Percentiles rank a stretch among this genome's conserved stretches.
These are phyloP conservation scores for Mycena albidolilacea DNA, from an alignment of 768 basidiomycete species.

Conservation along the genomic window DNA sequence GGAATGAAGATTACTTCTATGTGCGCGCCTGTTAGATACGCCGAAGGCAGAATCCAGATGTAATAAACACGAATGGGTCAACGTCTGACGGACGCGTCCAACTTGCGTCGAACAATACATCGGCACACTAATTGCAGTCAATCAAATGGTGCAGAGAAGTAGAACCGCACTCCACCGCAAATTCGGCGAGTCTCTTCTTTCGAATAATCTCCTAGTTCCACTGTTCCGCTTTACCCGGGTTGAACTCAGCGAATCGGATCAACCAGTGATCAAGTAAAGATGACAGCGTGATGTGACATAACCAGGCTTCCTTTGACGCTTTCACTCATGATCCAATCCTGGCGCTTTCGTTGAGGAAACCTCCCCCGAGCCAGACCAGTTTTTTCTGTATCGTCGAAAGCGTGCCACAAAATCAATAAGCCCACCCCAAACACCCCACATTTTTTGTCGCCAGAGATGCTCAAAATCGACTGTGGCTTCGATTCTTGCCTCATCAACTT, in stretches of 20 bases:
- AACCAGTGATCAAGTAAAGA: neutral
- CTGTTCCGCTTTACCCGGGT: slow-evolving; percentile 13
- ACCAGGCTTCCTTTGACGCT: neutral
- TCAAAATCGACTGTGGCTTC: neutral
- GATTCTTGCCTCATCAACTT: too few relatives aligned
- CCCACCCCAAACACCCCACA: neutral
- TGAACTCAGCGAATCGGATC: neutral
- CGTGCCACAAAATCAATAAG: too few relatives aligned
- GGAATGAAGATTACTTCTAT: neutral
- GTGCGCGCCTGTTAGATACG: neutral
- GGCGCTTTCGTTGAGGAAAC: neutral
- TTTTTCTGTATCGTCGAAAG: neutral
- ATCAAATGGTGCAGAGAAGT: neutral
- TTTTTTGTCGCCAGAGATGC: neutral
- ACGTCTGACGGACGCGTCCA: neutral
- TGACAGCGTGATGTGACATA: neutral
- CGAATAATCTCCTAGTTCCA: neutral
- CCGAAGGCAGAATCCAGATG: neutral
- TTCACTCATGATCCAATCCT: neutral
- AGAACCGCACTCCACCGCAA: neutral
- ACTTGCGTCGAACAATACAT: neutral
- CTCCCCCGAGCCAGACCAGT: neutral
- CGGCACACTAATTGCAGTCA: slow-evolving; percentile 25
- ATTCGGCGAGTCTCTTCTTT: neutral
- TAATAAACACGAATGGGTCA: slow-evolving; percentile 30